These are phyloP conservation scores for Talaromyces sp. DNA, from an alignment of 2,329 filamentous ascomycete genomes.

Conservation along the genomic window DNA sequence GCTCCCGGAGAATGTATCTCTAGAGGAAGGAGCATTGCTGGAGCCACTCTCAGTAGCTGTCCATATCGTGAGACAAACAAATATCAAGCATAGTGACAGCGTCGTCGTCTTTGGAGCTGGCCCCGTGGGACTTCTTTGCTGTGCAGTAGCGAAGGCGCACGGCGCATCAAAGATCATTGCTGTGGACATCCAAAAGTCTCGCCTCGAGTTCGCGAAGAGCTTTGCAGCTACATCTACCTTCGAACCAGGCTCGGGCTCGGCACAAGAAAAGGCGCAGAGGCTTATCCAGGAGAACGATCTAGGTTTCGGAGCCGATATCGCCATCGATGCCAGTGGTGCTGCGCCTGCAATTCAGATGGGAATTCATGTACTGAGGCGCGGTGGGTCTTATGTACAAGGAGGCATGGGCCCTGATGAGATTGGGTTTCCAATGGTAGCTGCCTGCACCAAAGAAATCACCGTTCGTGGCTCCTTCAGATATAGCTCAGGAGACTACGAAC, in stretches of 20 bases:
- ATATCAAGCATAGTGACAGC: conserved; percentile 41
- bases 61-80: conserved; percentile 44
- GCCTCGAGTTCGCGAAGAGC: conserved; percentile 42
- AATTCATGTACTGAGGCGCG: conserved; percentile 44
- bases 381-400: conserved; percentile 52
- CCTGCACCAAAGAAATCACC: conserved; percentile 48
- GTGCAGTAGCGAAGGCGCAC: conserved; percentile 48
- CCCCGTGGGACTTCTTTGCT: conserved; percentile 49
- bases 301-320: conserved; percentile 32
- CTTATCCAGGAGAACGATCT: conserved; percentile 35
- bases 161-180: conserved; percentile 47
- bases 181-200: conserved; percentile 45
- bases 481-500: conserved; percentile 48
- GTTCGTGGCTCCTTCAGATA: conserved; percentile 54
- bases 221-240: conserved; percentile 47
- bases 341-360: conserved; percentile 50
- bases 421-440: conserved; percentile 50
- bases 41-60: conserved; percentile 55
- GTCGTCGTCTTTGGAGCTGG: conserved; percentile 52
- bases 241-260: conserved; percentile 18
- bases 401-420: conserved; percentile 54
- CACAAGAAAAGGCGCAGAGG: conserved; percentile 34
- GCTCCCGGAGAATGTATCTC: conserved; percentile 44
- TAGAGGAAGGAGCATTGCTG: conserved; percentile 54
- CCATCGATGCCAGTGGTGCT: conserved; percentile 50